Evolutionary conservation across 352 stramenopile species (phyloP).

Genomic region (Phytophthora macrochlamydospora): DNA sequence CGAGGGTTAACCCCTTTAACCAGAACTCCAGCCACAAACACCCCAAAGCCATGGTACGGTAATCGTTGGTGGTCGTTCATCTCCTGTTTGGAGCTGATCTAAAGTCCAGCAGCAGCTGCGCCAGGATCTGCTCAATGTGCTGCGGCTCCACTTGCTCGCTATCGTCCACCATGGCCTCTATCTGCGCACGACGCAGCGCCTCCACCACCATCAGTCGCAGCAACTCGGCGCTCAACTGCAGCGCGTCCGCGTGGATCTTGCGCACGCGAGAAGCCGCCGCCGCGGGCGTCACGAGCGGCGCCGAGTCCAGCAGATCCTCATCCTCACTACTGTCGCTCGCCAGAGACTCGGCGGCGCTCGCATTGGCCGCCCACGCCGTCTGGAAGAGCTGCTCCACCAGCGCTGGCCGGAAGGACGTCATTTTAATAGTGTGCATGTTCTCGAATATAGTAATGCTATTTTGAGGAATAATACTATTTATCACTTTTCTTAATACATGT

Average conservation of each 20-base stretch:
- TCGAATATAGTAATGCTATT: neutral
- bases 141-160: conserved; percentile 71
- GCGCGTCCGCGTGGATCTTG: conserved; percentile 79
- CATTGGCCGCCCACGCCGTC: conserved; percentile 53
- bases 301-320: conserved; percentile 52
- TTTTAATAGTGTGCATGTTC: conserved; percentile 18
- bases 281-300: conserved; percentile 27
- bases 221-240: conserved; percentile 79
- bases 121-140: conserved; percentile 83
- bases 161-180: conserved; percentile 89
- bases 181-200: conserved; percentile 75
- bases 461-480: neutral
- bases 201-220: conserved; percentile 80
- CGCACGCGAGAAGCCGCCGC: conserved; percentile 43
- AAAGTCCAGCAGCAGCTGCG: conserved; percentile 83
- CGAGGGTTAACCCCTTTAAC: too few relatives aligned
- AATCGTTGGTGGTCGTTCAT: too few relatives aligned
- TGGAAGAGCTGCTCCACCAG: conserved; percentile 82
- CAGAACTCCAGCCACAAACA: too few relatives aligned
- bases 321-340: conserved; percentile 43
- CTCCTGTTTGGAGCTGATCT: conserved; percentile 5
- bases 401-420: conserved; percentile 54
- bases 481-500: neutral
- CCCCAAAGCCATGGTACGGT: too few relatives aligned
- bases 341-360: conserved; percentile 18